A percentile compares a stretch with the other conserved stretches of the same genome.
Evolutionary conservation across 169 alveolate genomes (phyloP).

Genomic region (Cytauxzoon felis): DNA sequence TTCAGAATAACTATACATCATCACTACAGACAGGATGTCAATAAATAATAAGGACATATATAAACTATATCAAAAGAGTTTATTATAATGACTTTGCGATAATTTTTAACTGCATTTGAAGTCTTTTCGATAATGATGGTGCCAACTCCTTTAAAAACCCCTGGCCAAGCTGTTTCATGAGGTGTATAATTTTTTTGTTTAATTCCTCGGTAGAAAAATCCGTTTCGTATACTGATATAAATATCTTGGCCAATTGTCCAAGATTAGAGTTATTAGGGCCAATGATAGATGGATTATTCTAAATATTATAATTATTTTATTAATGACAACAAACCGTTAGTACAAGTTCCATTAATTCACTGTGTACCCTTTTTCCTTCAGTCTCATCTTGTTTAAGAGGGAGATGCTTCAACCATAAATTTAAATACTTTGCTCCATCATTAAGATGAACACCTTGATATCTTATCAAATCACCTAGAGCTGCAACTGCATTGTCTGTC

Average conservation of each 20-base stretch:
- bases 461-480: slow-evolving; percentile 77
- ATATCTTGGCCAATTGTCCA: slow-evolving; percentile 71
- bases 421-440: slow-evolving; percentile 62
- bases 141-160: slow-evolving; percentile 66
- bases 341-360: slow-evolving; percentile 71
- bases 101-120: slow-evolving; percentile 64
- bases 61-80: no score
- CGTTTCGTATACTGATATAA: slow-evolving; percentile 77
- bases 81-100: slow-evolving; percentile 55
- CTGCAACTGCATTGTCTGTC: slow-evolving; percentile 83
- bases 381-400: slow-evolving; percentile 81
- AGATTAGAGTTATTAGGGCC: slow-evolving; percentile 77
- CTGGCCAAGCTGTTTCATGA: slow-evolving; percentile 71
- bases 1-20: no score
- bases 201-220: slow-evolving; percentile 76
- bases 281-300: slow-evolving; percentile 71
- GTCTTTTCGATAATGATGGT: slow-evolving; percentile 69
- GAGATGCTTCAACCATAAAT: slow-evolving; percentile 67
- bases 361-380: slow-evolving; percentile 80
- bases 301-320: not conserved
- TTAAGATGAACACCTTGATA: slow-evolving; percentile 67
- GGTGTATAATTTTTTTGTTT: slow-evolving; percentile 66
- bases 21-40: no score
- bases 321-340: not conserved
- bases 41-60: no score